Percentiles rank a stretch among this genome's conserved stretches.
These are phyloP conservation scores for Diplosphaera chodatii DNA, from an alignment of 139 green algal genomes.

Conservation along the genomic window DNA sequence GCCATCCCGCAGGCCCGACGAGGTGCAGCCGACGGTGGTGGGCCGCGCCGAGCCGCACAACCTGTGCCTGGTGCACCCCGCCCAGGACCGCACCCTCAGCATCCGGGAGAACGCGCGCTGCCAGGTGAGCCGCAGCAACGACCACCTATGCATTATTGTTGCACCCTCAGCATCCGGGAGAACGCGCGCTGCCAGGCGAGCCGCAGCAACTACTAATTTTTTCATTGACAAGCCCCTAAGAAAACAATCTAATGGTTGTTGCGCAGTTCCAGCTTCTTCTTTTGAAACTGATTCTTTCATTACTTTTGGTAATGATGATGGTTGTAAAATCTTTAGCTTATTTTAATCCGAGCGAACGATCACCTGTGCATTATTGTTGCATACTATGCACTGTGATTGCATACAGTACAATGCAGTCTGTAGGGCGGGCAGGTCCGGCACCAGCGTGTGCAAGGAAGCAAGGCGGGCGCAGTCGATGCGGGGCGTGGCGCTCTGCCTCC, in stretches of 20 bases:
- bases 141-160: too few relatives aligned
- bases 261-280: conserved; percentile 25
- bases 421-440: too few relatives aligned
- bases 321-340: conserved; percentile 61
- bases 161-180: conserved; percentile 63
- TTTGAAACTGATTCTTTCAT: conserved; percentile 37
- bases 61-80: conserved; percentile 57
- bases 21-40: conserved; percentile 63
- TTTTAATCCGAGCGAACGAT: conserved; percentile 54
- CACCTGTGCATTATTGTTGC: too few relatives aligned
- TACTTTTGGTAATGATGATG: conserved; percentile 46
- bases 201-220: conserved; percentile 13
- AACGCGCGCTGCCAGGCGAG: conserved; percentile 56
- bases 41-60: conserved; percentile 81
- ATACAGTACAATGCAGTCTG: too few relatives aligned
- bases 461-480: too few relatives aligned
- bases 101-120: conserved; percentile 64
- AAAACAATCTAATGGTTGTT: conserved; percentile 36
- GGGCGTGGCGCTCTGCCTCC: too few relatives aligned
- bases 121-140: conserved; percentile 31
- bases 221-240: conserved; percentile 29
- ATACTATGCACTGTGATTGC: too few relatives aligned
- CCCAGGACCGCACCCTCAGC: conserved; percentile 56
- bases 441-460: too few relatives aligned
- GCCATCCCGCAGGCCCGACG: conserved; percentile 11